phyloP scores from a whole-genome alignment of 2,329 filamentous ascomycete genomes.

The Claviceps fusiformis region DNA sequence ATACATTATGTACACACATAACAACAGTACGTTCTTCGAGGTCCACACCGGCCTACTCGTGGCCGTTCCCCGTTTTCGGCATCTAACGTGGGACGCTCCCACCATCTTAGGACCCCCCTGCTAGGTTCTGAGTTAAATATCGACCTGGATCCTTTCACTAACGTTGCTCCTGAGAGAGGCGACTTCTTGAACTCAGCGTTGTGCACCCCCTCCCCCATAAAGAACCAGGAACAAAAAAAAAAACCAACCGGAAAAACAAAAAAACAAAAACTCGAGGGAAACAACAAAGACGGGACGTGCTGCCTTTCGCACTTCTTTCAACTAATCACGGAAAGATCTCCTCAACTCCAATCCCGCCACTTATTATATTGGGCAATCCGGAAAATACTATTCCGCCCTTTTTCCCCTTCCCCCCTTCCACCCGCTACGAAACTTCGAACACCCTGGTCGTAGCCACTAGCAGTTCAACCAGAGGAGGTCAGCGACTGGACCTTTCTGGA shows the following conservation, averaged over 20 bases:
- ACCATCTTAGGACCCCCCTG: neutral
- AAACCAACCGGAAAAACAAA: too few relatives aligned
- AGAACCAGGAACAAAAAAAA: too few relatives aligned
- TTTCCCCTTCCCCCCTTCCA: neutral
- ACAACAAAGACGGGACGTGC: neutral
- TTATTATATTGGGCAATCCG: conserved; percentile 1
- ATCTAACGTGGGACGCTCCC: conserved; percentile 6
- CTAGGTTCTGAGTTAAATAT: conserved; percentile 7
- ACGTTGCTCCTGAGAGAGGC: neutral
- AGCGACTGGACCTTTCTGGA: neutral
- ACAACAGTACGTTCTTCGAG: neutral
- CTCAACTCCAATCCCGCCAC: conserved; percentile 1
- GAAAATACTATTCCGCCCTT: conserved; percentile 1
- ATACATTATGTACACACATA: neutral
- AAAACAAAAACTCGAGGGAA: neutral
- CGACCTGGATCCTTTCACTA: conserved; percentile 7
- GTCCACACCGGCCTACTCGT: conserved; percentile 4
- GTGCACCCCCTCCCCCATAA: neutral
- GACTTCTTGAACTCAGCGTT: neutral
- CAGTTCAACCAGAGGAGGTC: conserved; percentile 1
- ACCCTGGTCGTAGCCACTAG: conserved; percentile 8
- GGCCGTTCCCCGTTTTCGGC: conserved; percentile 4
- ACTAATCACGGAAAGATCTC: neutral
- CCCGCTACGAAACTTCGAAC: conserved; percentile 3
- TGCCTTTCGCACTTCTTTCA: neutral